These are phyloP conservation scores for Pleurotus sapidus DNA, from an alignment of 768 basidiomycete genomes.

Conservation along the genomic window DNA sequence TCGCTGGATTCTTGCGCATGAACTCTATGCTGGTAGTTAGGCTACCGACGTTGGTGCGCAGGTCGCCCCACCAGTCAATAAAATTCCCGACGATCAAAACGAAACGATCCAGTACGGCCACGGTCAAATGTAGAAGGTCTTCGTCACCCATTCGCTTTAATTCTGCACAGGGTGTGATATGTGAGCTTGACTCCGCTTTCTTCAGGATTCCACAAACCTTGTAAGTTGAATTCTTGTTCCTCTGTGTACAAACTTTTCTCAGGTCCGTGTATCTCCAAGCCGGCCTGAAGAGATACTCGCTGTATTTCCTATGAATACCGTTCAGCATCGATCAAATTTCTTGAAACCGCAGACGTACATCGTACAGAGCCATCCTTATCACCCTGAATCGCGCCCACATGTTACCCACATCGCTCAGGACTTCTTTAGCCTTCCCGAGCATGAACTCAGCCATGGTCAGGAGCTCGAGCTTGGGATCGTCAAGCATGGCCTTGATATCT, in stretches of 20 bases:
- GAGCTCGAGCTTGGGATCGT: neutral
- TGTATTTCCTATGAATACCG: neutral
- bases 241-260: too few species aligned
- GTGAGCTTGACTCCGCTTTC: too few species aligned
- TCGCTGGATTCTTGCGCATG: neutral
- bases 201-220: too few species aligned
- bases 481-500: neutral
- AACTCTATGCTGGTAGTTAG: neutral
- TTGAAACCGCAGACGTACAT: neutral
- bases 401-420: neutral
- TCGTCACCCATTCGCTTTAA: neutral
- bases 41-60: neutral
- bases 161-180: too few species aligned
- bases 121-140: neutral
- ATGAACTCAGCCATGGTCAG: neutral
- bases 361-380: neutral
- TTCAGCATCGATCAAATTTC: too few species aligned
- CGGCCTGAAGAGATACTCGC: neutral
- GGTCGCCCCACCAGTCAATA: neutral
- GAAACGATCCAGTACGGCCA: neutral
- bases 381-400: neutral
- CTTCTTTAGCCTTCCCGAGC: neutral
- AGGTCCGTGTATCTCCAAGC: too few species aligned
- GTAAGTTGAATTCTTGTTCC: too few species aligned
- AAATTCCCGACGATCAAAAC: neutral